phyloP scores from a whole-genome alignment of 371 early-diverging fungal species.

The Mortierella sp. region DNA sequence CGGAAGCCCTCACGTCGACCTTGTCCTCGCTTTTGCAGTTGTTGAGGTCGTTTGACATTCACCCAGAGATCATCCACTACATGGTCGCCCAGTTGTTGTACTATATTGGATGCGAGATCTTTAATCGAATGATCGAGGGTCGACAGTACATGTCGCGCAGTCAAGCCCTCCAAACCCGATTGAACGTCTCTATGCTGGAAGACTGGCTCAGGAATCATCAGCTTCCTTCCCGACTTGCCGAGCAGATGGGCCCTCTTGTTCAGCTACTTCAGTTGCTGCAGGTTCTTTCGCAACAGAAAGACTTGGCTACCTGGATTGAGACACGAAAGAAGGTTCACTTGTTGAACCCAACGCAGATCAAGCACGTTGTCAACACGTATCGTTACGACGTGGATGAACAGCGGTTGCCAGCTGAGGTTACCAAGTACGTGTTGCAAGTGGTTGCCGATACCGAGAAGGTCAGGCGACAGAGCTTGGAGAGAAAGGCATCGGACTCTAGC shows the following conservation, averaged over 20 bases:
- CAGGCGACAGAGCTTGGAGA: constrained; percentile 23
- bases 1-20: constrained; percentile 70
- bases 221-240: constrained; percentile 57
- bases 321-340: constrained; percentile 72
- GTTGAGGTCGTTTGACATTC: constrained; percentile 71
- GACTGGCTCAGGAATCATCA: constrained; percentile 83
- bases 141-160: constrained; percentile 81
- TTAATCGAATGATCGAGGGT: constrained; percentile 83
- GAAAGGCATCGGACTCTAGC: neutral
- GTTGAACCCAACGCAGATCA: constrained; percentile 78
- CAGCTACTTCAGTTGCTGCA: constrained; percentile 87
- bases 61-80: constrained; percentile 76
- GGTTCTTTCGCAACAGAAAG: constrained; percentile 74
- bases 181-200: constrained; percentile 82
- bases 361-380: constrained; percentile 77
- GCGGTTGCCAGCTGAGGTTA: constrained; percentile 74
- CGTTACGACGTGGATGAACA: constrained; percentile 88
- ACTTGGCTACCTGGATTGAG: constrained; percentile 76
- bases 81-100: constrained; percentile 79
- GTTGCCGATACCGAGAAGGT: constrained; percentile 70
- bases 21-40: constrained; percentile 69
- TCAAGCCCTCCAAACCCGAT: constrained; percentile 84
- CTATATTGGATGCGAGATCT: constrained; percentile 78
- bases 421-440: constrained; percentile 73
- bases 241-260: constrained; percentile 72